Conservation (phyloP, 371 early-diverging fungal genomes). For the Dichotomocladium elegans region DNA sequence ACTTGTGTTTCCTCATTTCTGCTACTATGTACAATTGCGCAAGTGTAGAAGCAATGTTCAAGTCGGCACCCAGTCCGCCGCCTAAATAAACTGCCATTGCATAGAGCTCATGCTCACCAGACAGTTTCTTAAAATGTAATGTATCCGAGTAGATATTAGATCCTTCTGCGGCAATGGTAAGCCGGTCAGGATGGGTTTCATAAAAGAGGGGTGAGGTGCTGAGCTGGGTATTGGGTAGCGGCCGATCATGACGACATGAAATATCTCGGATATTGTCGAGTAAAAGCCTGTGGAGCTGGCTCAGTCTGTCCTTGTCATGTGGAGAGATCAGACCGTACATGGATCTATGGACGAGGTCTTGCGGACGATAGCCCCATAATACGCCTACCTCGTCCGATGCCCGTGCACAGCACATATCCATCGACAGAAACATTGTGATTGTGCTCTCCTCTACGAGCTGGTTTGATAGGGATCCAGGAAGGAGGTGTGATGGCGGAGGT, state of each 20-base stretch:
- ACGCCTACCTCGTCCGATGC: constrained; percentile 46
- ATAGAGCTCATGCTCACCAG: constrained; percentile 36
- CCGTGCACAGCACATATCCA: constrained; percentile 50
- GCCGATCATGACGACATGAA: constrained; percentile 11
- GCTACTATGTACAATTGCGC: constrained; percentile 21
- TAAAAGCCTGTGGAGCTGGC: constrained; percentile 30
- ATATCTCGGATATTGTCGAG: constrained; percentile 37
- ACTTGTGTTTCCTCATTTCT: constrained; percentile 17
- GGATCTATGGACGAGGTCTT: constrained; percentile 45
- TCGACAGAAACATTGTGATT: constrained; percentile 37
- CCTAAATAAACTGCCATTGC: constrained; percentile 41
- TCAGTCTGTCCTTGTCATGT: constrained; percentile 33
- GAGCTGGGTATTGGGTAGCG: constrained; percentile 29
- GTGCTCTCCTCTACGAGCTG: constrained; percentile 3
- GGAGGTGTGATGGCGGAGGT: constrained; percentile 10
- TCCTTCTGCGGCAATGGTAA: constrained; percentile 16
- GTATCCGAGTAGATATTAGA: constrained; percentile 40
- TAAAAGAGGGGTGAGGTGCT: constrained; percentile 30
- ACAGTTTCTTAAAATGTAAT: constrained; percentile 31
- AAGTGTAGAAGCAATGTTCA: constrained; percentile 15
- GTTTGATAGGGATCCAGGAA: background rate
- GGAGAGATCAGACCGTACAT: constrained; percentile 43
- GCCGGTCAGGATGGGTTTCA: constrained; percentile 25
- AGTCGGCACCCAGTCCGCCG: constrained; percentile 57
- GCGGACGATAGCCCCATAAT: constrained; percentile 49